These are phyloP conservation scores for Syzygium syzygioides DNA, from an alignment of 441 rosid species.

Conservation along the genomic window DNA sequence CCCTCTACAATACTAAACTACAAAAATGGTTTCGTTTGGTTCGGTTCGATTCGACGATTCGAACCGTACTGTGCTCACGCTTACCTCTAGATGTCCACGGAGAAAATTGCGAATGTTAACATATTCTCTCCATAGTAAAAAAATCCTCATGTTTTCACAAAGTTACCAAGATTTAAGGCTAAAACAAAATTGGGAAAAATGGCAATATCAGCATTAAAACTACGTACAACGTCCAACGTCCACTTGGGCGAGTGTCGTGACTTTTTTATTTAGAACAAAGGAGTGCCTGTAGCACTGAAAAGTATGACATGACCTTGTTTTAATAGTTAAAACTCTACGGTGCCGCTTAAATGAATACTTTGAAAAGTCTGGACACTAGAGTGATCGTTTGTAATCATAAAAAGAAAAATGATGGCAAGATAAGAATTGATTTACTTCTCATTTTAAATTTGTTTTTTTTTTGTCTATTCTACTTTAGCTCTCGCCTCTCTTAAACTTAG, in stretches of 20 bases:
- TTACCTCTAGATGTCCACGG: background rate
- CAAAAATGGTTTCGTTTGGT: background rate
- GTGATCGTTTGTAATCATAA: background rate
- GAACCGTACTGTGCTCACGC: background rate
- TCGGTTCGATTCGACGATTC: rapidly evolving
- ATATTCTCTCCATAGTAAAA: background rate
- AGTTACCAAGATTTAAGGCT: background rate
- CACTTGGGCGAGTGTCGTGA: background rate
- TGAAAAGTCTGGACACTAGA: background rate
- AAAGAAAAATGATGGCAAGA: background rate
- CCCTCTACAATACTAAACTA: rapidly evolving
- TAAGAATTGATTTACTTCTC: background rate
- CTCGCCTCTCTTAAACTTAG: too few species aligned
- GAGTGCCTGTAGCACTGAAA: background rate
- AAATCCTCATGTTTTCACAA: background rate
- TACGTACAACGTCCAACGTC: background rate
- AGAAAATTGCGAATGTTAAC: background rate
- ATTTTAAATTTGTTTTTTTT: background rate
- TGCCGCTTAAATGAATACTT: background rate
- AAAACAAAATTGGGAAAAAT: background rate
- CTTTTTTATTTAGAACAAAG: background rate
- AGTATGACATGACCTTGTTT: background rate
- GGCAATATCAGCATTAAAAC: background rate
- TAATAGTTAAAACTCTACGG: background rate
- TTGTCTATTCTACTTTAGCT: too few species aligned